Evolutionary conservation across 257 asterid genomes (phyloP), one percentile per base, ranked within the genome.

Genomic region (Primulina huaijiensis): DNA sequence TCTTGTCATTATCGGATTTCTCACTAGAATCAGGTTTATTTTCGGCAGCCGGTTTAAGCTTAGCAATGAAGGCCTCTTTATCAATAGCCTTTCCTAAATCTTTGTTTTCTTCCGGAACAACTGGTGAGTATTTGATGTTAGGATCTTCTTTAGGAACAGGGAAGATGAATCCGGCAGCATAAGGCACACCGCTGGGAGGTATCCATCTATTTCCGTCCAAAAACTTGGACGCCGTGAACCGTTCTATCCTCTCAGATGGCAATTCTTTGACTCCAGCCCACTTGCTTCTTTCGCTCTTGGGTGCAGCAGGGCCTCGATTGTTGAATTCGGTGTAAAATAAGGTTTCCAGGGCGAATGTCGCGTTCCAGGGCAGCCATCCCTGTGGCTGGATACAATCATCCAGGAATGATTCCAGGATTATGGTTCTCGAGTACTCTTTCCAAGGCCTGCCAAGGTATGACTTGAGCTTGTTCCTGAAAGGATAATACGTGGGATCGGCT

Each of bases 191-290:
- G 1, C 75, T 66, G 1, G 75, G 27, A 3, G 80, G 79, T 25
- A 87, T 70, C 97, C 97, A 92, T 4, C 69, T 27, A 25, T 79
- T 74, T 0, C 88, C 97, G 16, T 88, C 91, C 1, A 92, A 69
- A 65, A 87, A 87, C 64, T 74, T 72, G 0, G 75, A 70, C 0
- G 87, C 79, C 2, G 92, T 82, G 77, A 86, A 92, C 20, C 96
- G 83, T 67, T 77, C 70, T 10, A 92, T 74, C 14, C 96, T 80
- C 7, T 37, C 53, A 0, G 79, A 38, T 0, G 86, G 95, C 64
- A 92, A 72, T 75, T 92, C 97, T 72, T 86, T 92, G 12, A 92
- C 75, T 1, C 97, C 96, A 0, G 75, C 38, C 97, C 97, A 91
- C 38, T 74, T 75, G 3, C 74, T 80, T 3, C 96, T 89, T 0